Evolutionary conservation across 108 stramenopile species (phyloP), one percentile per base, ranked within the genome.

Genomic region (Licmophora abbreviata): DNA sequence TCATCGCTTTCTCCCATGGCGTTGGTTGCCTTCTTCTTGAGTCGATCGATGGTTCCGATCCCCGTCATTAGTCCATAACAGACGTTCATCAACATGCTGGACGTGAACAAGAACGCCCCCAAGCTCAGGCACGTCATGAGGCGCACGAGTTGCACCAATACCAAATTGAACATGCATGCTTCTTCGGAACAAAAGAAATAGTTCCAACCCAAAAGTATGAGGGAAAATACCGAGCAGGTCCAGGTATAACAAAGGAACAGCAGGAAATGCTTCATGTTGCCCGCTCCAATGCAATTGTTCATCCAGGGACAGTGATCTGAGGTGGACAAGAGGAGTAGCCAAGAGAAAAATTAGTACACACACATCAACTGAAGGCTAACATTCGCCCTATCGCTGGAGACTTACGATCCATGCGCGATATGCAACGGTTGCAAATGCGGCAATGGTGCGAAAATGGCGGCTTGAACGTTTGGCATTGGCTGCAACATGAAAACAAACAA

Each of bases 261-360:
- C 33, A 95, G 58, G 66, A 99, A 98, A 60, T 92, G 92, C 70
- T 99, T 96, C 56, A 96, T 71, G 71, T 92, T 95, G 11, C 61
- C 77, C 2, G 64, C 84, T 20, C 95, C 98, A 20, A 99, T 83
- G 66, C 96, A 99, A 74, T 99, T 99, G 73, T 99, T 99, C 86
- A 99, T 97, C 96, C 96, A 97, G 4, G 94, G 93, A 83, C 96
- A 97, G 66, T 97, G 96, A 69, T 97, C 71, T 64, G 33, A 7
- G n/a, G 24, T 15, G 58, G 25, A 0, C 29, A 31, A 44, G 8
- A 38, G 44, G 18, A 12, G n/a, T 6, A 32, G 0, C n/a, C 25
- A 50, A 21, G 11, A 53, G 14, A 52, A 22, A 47, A 1, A 14
- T 17, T 17, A 51, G 1, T 27, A 32, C 1, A 50, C 1, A 20